Evolutionary conservation across 2,329 filamentous ascomycete species (phyloP).

Genomic region (Claviceps pazoutovae): DNA sequence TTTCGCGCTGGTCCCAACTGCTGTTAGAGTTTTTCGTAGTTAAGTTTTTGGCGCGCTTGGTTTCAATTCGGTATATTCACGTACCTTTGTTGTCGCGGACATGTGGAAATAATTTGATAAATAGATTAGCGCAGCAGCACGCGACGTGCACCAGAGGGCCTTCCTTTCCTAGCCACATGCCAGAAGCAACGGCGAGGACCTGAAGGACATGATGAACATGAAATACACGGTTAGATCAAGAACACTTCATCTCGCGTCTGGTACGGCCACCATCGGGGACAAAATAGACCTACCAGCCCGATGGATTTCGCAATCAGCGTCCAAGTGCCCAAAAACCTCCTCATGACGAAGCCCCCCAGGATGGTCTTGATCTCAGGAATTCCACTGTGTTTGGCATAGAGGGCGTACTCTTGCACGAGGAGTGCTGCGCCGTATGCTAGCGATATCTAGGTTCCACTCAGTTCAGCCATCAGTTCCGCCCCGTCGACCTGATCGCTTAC

Average conservation of each 20-base stretch:
- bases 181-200: slow-evolving; percentile 83
- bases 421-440: slow-evolving; percentile 68
- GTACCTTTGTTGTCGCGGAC: slow-evolving; percentile 78
- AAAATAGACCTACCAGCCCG: slow-evolving; percentile 49
- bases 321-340: slow-evolving; percentile 74
- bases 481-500: not conserved
- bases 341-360: slow-evolving; percentile 84
- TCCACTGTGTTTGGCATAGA: slow-evolving; percentile 85
- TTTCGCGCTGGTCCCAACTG: slow-evolving; percentile 53
- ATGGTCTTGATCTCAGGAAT: slow-evolving; percentile 98
- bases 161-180: slow-evolving; percentile 94
- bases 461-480: not conserved
- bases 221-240: not conserved
- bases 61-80: slow-evolving; percentile 4
- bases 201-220: slow-evolving; percentile 18
- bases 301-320: slow-evolving; percentile 81
- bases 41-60: not conserved
- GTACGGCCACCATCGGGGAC: not conserved
- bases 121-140: slow-evolving; percentile 87
- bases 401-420: slow-evolving; percentile 70
- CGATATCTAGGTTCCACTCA: slow-evolving; percentile 38
- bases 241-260: not conserved
- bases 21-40: not conserved
- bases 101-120: slow-evolving; percentile 72
- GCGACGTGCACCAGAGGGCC: slow-evolving; percentile 91